Evolutionary conservation across 257 asterid species (phyloP), one percentile per base, ranked within the genome.

Genomic region (Echium plantagineum): DNA sequence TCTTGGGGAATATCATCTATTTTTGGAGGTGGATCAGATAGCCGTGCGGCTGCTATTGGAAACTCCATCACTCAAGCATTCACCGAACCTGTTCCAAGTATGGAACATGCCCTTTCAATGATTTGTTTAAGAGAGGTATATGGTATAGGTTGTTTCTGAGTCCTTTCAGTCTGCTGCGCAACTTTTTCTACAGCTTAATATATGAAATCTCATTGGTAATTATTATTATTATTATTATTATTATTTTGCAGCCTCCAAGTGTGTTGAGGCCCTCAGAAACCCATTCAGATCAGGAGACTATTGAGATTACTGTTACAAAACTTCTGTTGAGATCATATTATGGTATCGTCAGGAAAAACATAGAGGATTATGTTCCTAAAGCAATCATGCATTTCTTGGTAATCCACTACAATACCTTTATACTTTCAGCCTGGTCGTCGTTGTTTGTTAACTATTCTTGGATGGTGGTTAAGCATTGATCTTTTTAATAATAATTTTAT

Each of bases 371-470:
- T 61, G 78, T 87, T 32, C 96, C 97, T 15, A 90, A 90, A 78
- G 96, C 96, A 61, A 83, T 90, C 67, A 90, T 90, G 97, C 94
- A 90, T 77, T 85, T 84, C 72, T 82, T 90, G 97, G 97, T 90
- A 87, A 75, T 51, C 31, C 48, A 21, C 15, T 66, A 19, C 26
- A 52, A 5, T 52, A 47, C 30, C 46, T 6, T 21, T 5, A 26
- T 66, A 7, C 0, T 19, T 24, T 38, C 4, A 0, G 5, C 21
- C 8, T 22, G 10, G 26, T 24, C 26, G 10, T 1, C 8, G 59
- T 18, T 18, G 56, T 18, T 18, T 8, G 21, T 52, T 18, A 24
- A 24, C 2, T 52, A 22, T 19, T 8, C 5, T 53, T 53, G 15
- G 15, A 21, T n/a, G 57, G 13, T 53, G 8, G 3, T 53, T 8